Evolutionary conservation across 805 yeast species (phyloP).

Genomic region (Teunomyces stri): DNA sequence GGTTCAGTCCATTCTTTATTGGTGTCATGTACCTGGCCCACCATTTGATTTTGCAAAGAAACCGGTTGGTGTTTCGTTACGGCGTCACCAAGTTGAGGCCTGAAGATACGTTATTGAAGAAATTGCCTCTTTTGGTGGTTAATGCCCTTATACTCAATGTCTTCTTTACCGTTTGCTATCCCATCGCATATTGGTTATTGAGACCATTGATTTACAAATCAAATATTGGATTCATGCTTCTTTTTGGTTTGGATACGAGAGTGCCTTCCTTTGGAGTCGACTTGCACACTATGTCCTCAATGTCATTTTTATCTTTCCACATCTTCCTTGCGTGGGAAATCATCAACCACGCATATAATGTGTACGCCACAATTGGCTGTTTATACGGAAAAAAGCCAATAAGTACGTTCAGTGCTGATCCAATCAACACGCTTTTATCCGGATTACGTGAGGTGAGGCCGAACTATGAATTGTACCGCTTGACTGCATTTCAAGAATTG

Average conservation of each 20-base stretch:
- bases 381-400: constrained; percentile 63
- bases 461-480: constrained; percentile 31
- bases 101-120: constrained; percentile 25
- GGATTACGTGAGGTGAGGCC: constrained; percentile 57
- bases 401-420: constrained; percentile 56
- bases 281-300: constrained; percentile 19
- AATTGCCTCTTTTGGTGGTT: constrained; percentile 30
- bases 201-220: constrained; percentile 43
- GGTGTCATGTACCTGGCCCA: constrained; percentile 49
- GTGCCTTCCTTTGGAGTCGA: constrained; percentile 41
- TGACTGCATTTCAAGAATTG: constrained; percentile 75
- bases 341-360: constrained; percentile 55
- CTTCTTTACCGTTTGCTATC: constrained; percentile 26
- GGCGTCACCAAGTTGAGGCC: constrained; percentile 44
- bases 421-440: constrained; percentile 58
- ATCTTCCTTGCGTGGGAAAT: constrained; percentile 50
- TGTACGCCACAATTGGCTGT: constrained; percentile 71
- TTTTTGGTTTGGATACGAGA: constrained; percentile 35
- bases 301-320: constrained; percentile 30
- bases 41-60: constrained; percentile 53
- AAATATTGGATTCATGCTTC: constrained; percentile 25
- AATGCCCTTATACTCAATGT: constrained; percentile 35
- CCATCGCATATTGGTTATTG: constrained; percentile 39
- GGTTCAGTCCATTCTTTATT: constrained; percentile 43
- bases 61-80: constrained; percentile 48